Evolutionary conservation across 1,284 basidiomycete genomes (phyloP).

Genomic region (Sporisorium reilianum): DNA sequence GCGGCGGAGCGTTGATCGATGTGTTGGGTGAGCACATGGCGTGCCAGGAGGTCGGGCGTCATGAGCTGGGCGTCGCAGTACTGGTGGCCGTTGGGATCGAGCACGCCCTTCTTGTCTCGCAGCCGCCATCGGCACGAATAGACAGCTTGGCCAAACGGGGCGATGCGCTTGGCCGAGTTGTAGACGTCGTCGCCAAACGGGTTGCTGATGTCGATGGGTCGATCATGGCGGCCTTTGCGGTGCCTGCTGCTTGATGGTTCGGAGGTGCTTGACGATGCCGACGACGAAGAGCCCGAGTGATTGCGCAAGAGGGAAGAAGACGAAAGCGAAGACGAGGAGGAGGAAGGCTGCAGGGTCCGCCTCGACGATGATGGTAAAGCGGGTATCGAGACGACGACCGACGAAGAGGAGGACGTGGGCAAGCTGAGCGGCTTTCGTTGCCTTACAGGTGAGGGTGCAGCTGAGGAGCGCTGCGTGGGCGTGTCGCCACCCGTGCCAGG

Average conservation of each 20-base stretch:
- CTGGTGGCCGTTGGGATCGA: conserved; percentile 15
- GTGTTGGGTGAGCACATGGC: conserved; percentile 27
- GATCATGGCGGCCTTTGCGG: conserved; percentile 11
- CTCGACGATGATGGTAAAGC: neutral
- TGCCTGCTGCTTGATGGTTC: conserved; percentile 1
- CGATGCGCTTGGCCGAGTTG: conserved; percentile 10
- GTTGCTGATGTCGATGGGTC: conserved; percentile 13
- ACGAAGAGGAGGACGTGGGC: neutral
- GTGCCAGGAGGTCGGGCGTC: conserved; percentile 32
- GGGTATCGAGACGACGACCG: neutral
- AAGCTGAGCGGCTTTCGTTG: neutral
- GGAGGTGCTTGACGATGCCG: conserved; percentile 6
- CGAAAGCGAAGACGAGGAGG: conserved; percentile 5
- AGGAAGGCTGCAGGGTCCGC: neutral
- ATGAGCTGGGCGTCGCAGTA: conserved; percentile 25
- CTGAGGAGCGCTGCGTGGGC: neutral
- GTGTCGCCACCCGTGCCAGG: conserved; percentile 8
- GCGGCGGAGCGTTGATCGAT: neutral
- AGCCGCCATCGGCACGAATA: conserved; percentile 32
- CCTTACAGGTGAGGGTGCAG: conserved; percentile 10
- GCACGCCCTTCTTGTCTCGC: conserved; percentile 28
- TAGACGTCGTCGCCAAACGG: conserved; percentile 32
- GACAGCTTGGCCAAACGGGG: conserved; percentile 3
- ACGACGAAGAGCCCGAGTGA: conserved; percentile 3
- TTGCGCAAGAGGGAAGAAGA: neutral